Percentiles rank a stretch among this genome's conserved stretches.
These are phyloP conservation scores for Apocynum venetum DNA, from an alignment of 257 asterid species.

Conservation along the genomic window DNA sequence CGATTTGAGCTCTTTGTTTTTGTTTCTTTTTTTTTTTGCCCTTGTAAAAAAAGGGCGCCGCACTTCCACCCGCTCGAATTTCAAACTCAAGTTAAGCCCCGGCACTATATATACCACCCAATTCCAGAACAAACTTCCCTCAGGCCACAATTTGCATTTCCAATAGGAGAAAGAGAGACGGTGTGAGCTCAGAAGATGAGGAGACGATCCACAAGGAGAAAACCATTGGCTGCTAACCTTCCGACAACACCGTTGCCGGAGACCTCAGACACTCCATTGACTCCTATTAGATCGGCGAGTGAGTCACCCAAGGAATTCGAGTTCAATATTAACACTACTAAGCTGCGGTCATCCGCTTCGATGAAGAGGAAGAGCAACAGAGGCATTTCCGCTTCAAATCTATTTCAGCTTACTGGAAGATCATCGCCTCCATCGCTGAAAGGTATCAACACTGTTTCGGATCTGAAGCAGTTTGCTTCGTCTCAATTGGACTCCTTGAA, in stretches of 20 bases:
- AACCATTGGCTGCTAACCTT: constrained; percentile 33
- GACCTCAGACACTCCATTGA: constrained; percentile 25
- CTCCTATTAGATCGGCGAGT: constrained; percentile 40
- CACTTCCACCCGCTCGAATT: neutral
- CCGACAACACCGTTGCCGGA: constrained; percentile 35
- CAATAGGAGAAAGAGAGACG: constrained; percentile 4
- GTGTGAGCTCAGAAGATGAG: constrained; percentile 25
- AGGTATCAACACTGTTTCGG: constrained; percentile 49
- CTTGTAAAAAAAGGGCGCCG: neutral
- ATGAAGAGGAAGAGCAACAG: constrained; percentile 37
- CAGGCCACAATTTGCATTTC: neutral
- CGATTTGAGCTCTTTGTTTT: no score
- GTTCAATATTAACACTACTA: constrained; percentile 38
- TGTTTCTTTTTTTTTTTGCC: no score
- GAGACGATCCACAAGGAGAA: constrained; percentile 44
- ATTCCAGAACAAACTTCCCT: neutral
- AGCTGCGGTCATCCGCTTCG: constrained; percentile 29
- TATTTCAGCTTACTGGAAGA: constrained; percentile 36
- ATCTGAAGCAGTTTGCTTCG: constrained; percentile 61
- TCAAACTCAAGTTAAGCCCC: neutral
- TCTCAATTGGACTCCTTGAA: constrained; percentile 50
- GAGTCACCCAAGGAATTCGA: constrained; percentile 49
- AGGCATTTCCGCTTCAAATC: constrained; percentile 33
- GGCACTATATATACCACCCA: neutral
- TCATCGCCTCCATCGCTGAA: constrained; percentile 33